Conservation (phyloP, 1,284 basidiomycete genomes). For the Grifola frondosa region DNA sequence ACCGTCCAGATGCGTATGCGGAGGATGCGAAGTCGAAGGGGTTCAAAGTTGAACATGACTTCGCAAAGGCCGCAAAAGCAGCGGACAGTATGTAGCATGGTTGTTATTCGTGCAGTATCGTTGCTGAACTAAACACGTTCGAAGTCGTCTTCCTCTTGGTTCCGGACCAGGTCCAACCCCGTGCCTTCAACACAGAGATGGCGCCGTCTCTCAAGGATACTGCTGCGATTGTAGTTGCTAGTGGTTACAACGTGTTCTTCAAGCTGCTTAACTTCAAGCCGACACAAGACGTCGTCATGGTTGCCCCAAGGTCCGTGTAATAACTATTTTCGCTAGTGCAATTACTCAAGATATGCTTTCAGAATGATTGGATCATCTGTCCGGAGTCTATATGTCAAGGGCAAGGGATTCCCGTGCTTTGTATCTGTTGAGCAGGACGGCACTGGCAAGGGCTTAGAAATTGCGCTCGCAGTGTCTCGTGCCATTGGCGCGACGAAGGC, state of each 20-base stretch:
- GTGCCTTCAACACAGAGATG: conserved; percentile 56
- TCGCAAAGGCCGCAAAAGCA: conserved; percentile 51
- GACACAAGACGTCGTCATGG: conserved; percentile 64
- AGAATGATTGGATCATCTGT: conserved; percentile 70
- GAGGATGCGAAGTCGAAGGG: conserved; percentile 55
- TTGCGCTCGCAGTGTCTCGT: conserved; percentile 53
- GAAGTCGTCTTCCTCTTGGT: conserved; percentile 60
- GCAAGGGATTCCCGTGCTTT: conserved; percentile 64
- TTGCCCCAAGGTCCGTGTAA: conserved; percentile 52
- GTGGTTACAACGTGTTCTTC: conserved; percentile 66
- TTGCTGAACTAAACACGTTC: background rate
- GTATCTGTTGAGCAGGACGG: conserved; percentile 66
- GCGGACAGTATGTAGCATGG: conserved; percentile 54
- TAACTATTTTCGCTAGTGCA: background rate
- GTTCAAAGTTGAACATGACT: conserved; percentile 58
- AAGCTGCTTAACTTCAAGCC: conserved; percentile 54
- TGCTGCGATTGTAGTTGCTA: conserved; percentile 57
- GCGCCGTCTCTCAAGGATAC: conserved; percentile 49
- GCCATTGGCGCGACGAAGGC: conserved; percentile 64
- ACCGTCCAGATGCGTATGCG: conserved; percentile 57
- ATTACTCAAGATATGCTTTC: conserved; percentile 2
- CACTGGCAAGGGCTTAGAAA: conserved; percentile 45
- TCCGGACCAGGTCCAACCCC: conserved; percentile 63
- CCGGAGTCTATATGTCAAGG: conserved; percentile 58
- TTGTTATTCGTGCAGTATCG: background rate